Base-by-base conservation (phyloP, 257 asterid genomes). In the Eustoma russellianum region DNA sequence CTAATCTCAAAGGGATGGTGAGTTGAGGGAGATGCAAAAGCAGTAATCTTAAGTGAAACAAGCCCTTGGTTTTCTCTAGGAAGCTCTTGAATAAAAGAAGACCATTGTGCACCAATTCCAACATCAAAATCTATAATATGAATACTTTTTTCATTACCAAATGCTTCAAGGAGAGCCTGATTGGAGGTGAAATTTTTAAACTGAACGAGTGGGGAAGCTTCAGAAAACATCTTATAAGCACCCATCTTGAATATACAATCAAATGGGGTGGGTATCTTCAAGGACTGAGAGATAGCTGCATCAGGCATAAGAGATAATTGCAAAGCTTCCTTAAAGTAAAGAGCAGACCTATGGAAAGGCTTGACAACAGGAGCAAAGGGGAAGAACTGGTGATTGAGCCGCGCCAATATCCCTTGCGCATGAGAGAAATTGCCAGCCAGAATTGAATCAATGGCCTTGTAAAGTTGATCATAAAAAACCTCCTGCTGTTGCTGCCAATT, bases 331-430 rank as follows among this genome's bases (percentile, higher is more conserved):
- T 70, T 79, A 57, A 79, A 65, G 45, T 67, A 76, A 38, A 63
- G 63, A 58, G 77, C 81, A 63, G 81, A 69, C 74, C 79, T 78
- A 43, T 61, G 61, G 10, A 66, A 68, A 52, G 85, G 77, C 60
- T 71, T 71, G 11, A 55, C 78, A 52, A 40, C 52, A 45, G 76
- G 78, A 53, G 74, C 46, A 56, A 78, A 70, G 41, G 76, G 78
- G 50, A 74, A 53, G 60, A 78, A 70, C 65, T 65, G 68, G 63
- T 76, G 81, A 75, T 75, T 75, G 81, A 75, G 81, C 81, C 81
- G 78, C 81, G 81, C 75, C 81, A 75, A 75, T 75, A 76, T 76
- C 82, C 66, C 66, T 60, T 72, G 79, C 74, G 79, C 82, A 72
- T 68, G 62, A 45, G 77, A 64, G 76, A 72, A 73, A 50, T 67